Percentiles rank a stretch among this genome's conserved stretches.
Evolutionary conservation across 2,329 filamentous ascomycete species (phyloP).

Genomic region (Fusarium siculi): DNA sequence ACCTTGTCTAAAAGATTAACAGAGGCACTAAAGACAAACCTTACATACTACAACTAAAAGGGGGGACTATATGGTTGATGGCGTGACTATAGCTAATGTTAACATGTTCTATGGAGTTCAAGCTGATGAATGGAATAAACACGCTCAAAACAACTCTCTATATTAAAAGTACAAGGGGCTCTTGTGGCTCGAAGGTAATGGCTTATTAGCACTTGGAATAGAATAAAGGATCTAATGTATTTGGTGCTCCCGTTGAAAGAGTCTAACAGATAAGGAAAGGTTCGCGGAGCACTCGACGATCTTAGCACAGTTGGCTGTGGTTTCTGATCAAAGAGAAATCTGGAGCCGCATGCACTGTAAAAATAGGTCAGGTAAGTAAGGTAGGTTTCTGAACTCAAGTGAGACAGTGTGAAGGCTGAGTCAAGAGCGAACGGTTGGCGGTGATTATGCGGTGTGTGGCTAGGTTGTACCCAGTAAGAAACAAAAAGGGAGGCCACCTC

Average conservation of each 20-base stretch:
- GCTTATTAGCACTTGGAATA: background rate
- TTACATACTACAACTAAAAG: background rate
- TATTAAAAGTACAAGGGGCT: background rate
- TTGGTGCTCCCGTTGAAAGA: constrained; percentile 14
- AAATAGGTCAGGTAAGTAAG: background rate
- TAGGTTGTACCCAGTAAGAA: constrained; percentile 13
- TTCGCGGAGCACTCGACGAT: constrained; percentile 1
- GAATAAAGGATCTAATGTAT: background rate
- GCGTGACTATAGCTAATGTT: background rate
- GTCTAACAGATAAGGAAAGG: background rate
- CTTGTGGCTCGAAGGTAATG: constrained; percentile 2
- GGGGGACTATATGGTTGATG: background rate
- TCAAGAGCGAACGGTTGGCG: constrained; percentile 19
- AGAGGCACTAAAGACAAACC: background rate
- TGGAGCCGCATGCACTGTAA: constrained; percentile 10
- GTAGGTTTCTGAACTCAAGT: background rate
- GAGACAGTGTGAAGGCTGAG: constrained; percentile 25
- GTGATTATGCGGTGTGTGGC: constrained; percentile 28
- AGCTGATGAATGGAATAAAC: background rate
- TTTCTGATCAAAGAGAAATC: background rate
- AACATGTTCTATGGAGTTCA: background rate
- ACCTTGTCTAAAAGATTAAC: background rate
- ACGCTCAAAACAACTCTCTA: background rate
- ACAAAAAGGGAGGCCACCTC: constrained; percentile 9
- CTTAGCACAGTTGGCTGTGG: background rate